phyloP scores from a whole-genome alignment of 805 yeast genomes.

The Pichia heedii region DNA sequence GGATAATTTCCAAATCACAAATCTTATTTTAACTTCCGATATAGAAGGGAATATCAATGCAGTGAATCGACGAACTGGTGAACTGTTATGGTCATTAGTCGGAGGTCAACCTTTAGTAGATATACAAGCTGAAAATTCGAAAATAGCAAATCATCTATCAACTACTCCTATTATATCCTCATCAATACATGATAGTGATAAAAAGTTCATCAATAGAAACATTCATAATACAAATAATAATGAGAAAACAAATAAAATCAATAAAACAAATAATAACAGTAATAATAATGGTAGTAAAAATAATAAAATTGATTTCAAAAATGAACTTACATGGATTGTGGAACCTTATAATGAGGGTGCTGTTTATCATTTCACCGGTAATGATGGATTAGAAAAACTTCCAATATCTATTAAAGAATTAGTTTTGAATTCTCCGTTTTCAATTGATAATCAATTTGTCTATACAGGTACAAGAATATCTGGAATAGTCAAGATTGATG shows the following conservation, averaged over 20 bases:
- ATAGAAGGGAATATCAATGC: constrained; percentile 86
- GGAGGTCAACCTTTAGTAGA: constrained; percentile 55
- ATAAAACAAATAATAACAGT: neutral
- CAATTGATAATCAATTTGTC: constrained; percentile 69
- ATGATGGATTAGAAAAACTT: constrained; percentile 65
- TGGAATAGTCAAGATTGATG: constrained; percentile 64
- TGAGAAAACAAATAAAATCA: neutral
- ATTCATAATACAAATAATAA: neutral
- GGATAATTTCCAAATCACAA: constrained; percentile 31
- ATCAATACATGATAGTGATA: neutral
- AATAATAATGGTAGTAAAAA: neutral
- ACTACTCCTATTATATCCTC: constrained; percentile 4
- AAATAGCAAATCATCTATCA: neutral
- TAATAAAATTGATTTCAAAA: neutral
- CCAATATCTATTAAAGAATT: constrained; percentile 75
- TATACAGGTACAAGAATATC: constrained; percentile 82
- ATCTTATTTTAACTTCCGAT: constrained; percentile 62
- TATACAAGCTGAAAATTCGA: constrained; percentile 15
- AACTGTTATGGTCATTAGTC: constrained; percentile 64
- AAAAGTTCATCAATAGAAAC: neutral
- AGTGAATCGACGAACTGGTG: constrained; percentile 65
- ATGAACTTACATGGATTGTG: constrained; percentile 64
- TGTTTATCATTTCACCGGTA: constrained; percentile 68
- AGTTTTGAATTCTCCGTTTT: constrained; percentile 78
- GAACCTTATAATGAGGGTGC: constrained; percentile 86